Evolutionary conservation across 31 red algal genomes (phyloP), one percentile per base, ranked within the genome.

Genomic region (Odonthalia washingtoniensis): DNA sequence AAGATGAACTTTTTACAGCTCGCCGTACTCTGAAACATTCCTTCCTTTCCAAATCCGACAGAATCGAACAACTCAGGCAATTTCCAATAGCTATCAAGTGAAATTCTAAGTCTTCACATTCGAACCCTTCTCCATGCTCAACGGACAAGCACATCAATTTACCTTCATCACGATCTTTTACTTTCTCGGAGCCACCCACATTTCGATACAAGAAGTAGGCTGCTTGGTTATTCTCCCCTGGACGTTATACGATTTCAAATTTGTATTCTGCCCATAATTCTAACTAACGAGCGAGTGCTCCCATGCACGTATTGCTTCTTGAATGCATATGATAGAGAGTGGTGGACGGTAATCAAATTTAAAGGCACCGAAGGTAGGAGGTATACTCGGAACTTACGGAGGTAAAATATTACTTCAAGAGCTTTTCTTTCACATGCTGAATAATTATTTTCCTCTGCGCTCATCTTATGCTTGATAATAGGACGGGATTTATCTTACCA

Each of bases 401-500:
- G 27, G 5, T 6, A 6, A 70, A 36, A 70, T 70, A 70, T 70
- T 6, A 70, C 66, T 70, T 6, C 66, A 70, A 70, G 33, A 33
- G 66, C 66, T 70, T 70, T 26, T 12, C 66, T 6, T 70, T 70
- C 66, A 36, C 66, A 70, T 21, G 66, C 28, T 12, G 66, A 70
- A 21, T 70, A 70, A 6, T 70, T 12, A 18, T 26, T 12, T 30
- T 70, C 66, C 28, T 6, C 66, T 36, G 33, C 9, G n/a, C 16
- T 70, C 66, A 70, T 70, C n/a, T 6, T 70, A 6, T 28, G 33
- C 66, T 70, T 12, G 16, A 6, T 18, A 18, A 70, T 70, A 18
- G 66, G 12, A 70, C n/a, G 66, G 66, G 28, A 36, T 70, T 6
- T 6, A 70, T 6, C 27, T 70, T 12, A 18, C 33, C 33, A 30